Base-by-base conservation (phyloP, 2,329 filamentous ascomycete species). In the Periconia digitata region DNA sequence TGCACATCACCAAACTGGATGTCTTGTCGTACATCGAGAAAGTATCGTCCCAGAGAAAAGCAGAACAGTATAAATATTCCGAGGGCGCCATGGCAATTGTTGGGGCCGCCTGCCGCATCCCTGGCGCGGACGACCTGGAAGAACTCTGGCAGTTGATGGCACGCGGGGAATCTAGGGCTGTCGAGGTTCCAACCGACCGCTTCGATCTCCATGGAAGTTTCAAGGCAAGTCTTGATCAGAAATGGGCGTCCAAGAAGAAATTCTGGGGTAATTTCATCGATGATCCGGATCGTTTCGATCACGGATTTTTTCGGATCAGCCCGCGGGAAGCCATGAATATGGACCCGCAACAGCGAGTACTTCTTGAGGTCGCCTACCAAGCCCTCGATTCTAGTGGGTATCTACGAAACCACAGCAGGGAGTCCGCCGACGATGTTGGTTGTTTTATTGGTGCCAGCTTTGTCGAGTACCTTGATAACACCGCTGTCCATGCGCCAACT, bases 361-460 rank as follows among this genome's bases (percentile, higher is more conserved):
- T 52, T 6, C 40, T 63, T 6, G 47, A 54, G 39, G 57, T 23
- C 7, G 40, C 40, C 13, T 62, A 62, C 22, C 59, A 63, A 46
- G 60, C 60, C 2, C 38, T 62, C 8, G 59, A 63, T 35, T 55
- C 43, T 43, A 49, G 56, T 15, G 60, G 60, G 10, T 10, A 3
- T 32, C n/a, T 15, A 32, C 27, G 43, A 32, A 10, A 27, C 8
- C 8, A 44, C 49, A 12, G 12, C 6, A 53, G 47, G 34, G 27
- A 55, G 16, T 53, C n/a, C n/a, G n/a, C n/a, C n/a, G n/a, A n/a
- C n/a, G n/a, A 50, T 15, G 24, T 51, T 8, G 42, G 43, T 2
- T 36, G 62, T 13, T 55, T 61, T 10, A 3, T 71, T 7, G 68
- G 61, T 8, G 56, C 54, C 1, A 71, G 55, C 49, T 67, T 60